A percentile compares a stretch with the other conserved stretches of the same genome.
These are phyloP conservation scores for Candida tropicalis DNA, from an alignment of 1,139 yeast species.

Conservation along the genomic window DNA sequence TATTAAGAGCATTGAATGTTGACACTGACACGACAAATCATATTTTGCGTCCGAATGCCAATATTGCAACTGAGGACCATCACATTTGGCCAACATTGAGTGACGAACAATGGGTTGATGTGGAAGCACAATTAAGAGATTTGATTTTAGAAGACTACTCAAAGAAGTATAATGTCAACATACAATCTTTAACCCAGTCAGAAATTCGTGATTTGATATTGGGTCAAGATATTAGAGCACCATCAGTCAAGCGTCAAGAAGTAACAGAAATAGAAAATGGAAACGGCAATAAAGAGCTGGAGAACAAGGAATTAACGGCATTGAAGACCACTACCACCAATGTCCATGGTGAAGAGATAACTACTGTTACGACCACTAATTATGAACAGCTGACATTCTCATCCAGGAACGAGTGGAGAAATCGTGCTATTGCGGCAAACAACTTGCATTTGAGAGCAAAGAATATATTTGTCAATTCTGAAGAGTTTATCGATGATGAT, in stretches of 20 bases:
- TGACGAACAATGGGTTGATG: slow-evolving; percentile 89
- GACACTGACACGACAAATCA: slow-evolving; percentile 76
- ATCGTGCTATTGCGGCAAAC: slow-evolving; percentile 79
- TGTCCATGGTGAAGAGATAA: slow-evolving; percentile 95
- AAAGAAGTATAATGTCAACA: slow-evolving; percentile 80
- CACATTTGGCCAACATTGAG: slow-evolving; percentile 93
- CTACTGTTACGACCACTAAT: slow-evolving; percentile 87
- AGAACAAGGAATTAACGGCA: slow-evolving; percentile 62
- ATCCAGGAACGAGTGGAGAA: slow-evolving; percentile 91
- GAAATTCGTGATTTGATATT: slow-evolving; percentile 92
- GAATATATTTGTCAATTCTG: slow-evolving; percentile 68
- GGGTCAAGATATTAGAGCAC: slow-evolving; percentile 93
- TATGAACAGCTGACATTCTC: slow-evolving; percentile 85
- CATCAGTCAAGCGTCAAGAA: slow-evolving; percentile 78
- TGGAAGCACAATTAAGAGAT: slow-evolving; percentile 86
- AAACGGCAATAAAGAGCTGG: slow-evolving; percentile 27
- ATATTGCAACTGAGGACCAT: slow-evolving; percentile 68
- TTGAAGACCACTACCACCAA: slow-evolving; percentile 83
- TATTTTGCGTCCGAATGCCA: slow-evolving; percentile 75
- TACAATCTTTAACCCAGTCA: slow-evolving; percentile 85
- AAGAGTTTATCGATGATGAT: slow-evolving; percentile 54
- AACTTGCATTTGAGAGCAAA: slow-evolving; percentile 73
- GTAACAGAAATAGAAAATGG: slow-evolving; percentile 72
- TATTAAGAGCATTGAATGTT: slow-evolving; percentile 78
- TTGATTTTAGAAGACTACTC: slow-evolving; percentile 85